A percentile compares a stretch with the other conserved stretches of the same genome.
Evolutionary conservation across 1,284 basidiomycete genomes (phyloP).

Genomic region (Neolentinus lepideus): DNA sequence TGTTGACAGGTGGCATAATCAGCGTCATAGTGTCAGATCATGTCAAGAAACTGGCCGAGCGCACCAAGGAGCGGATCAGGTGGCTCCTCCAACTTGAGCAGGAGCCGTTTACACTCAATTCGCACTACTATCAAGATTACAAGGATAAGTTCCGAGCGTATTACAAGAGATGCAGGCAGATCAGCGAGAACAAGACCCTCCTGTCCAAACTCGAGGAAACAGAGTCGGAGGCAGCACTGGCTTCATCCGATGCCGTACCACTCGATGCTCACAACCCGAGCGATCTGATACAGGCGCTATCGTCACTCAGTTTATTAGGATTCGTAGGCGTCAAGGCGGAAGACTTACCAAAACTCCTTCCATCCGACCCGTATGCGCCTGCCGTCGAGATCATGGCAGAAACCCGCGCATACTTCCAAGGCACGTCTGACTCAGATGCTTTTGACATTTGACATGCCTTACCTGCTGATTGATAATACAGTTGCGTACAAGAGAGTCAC

Average conservation of each 20-base stretch:
- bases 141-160: slow-evolving; percentile 21
- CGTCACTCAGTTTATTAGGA: slow-evolving; percentile 37
- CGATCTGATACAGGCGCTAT: slow-evolving; percentile 23
- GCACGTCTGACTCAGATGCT: slow-evolving; percentile 21
- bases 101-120: slow-evolving; percentile 25
- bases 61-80: slow-evolving; percentile 31
- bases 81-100: slow-evolving; percentile 23
- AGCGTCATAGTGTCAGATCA: slow-evolving; percentile 43
- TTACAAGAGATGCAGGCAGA: slow-evolving; percentile 23
- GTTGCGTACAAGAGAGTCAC: slow-evolving; percentile 65
- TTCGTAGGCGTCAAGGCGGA: slow-evolving; percentile 29
- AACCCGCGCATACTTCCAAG: slow-evolving; percentile 68
- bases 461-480: slow-evolving; percentile 15
- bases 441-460: too few species aligned
- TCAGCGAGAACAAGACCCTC: slow-evolving; percentile 40
- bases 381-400: slow-evolving; percentile 63
- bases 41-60: slow-evolving; percentile 33
- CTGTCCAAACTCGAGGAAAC: slow-evolving; percentile 40
- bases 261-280: neutral
- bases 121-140: slow-evolving; percentile 22
- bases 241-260: too few species aligned
- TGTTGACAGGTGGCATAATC: neutral
- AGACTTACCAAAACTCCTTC: slow-evolving; percentile 46
- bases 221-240: too few species aligned
- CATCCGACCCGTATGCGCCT: slow-evolving; percentile 44